phyloP scores from a whole-genome alignment of 345 rosid genomes.

The Noccaea caerulescens region DNA sequence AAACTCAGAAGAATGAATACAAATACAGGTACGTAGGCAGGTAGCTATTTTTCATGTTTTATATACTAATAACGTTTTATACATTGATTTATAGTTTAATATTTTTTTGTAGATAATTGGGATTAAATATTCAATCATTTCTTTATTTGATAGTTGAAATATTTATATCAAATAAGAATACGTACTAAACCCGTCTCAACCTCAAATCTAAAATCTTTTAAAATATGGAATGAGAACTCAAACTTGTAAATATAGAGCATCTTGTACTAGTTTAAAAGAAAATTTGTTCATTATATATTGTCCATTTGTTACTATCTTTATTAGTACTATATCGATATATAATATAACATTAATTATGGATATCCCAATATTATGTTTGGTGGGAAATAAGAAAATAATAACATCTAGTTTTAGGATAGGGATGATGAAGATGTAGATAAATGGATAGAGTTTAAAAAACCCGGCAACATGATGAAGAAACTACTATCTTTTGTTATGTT shows the following conservation, averaged over 20 bases:
- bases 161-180: not conserved
- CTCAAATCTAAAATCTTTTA: not conserved
- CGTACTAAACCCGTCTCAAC: not conserved
- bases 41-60: too few species aligned
- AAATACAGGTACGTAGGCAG: too few species aligned
- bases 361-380: constrained; percentile 25
- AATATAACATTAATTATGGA: constrained; percentile 2
- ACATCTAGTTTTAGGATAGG: constrained; percentile 44
- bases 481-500: constrained; percentile 33
- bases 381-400: constrained; percentile 32
- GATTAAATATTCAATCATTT: too few species aligned
- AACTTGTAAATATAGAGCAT: constrained; percentile 2
- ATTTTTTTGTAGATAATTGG: too few species aligned
- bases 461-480: constrained; percentile 48
- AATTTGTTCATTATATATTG: not conserved
- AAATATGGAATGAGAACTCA: constrained; percentile 3
- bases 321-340: not conserved
- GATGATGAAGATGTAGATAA: constrained; percentile 41
- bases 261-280: not conserved
- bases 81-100: too few species aligned
- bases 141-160: too few species aligned
- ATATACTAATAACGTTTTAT: too few species aligned
- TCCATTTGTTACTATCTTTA: not conserved
- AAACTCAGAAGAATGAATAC: too few species aligned
- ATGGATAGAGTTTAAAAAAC: constrained; percentile 23